These are phyloP conservation scores for Zoysia japonica DNA, from an alignment of 176 grass and related monocot species.

Conservation along the genomic window DNA sequence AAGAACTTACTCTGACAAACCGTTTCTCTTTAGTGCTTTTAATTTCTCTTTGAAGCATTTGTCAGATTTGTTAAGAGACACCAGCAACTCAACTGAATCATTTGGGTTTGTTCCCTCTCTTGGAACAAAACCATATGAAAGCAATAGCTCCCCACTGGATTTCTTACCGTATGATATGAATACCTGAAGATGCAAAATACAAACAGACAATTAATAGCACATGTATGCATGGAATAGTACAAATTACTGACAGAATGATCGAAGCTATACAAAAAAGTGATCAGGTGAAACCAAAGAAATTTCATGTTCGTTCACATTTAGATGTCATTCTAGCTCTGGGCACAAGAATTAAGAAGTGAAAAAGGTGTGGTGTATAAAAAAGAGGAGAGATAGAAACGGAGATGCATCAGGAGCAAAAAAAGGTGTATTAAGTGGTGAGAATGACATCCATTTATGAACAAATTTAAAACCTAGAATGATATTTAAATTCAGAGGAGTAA, in stretches of 20 bases:
- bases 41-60: slow-evolving; percentile 85
- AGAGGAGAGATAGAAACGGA: no score
- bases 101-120: slow-evolving; percentile 95
- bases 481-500: no score
- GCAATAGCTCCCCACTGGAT: slow-evolving; percentile 92
- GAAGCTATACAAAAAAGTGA: slow-evolving; percentile 22
- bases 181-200: slow-evolving; percentile 52
- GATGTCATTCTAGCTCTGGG: no score
- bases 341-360: no score
- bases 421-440: no score
- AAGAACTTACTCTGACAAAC: slow-evolving; percentile 78
- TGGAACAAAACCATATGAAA: slow-evolving; percentile 97
- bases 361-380: no score
- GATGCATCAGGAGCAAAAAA: no score
- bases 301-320: background rate
- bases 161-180: slow-evolving; percentile 98
- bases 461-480: no score
- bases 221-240: slow-evolving; percentile 18
- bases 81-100: slow-evolving; percentile 82
- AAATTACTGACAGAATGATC: background rate
- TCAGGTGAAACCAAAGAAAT: slow-evolving; percentile 11
- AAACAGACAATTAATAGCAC: background rate
- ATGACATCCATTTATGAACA: no score
- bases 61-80: slow-evolving; percentile 82
- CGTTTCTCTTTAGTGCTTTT: slow-evolving; percentile 65